Evolutionary conservation across 768 basidiomycete genomes (phyloP), one percentile per base, ranked within the genome.

Genomic region (Cystobasidium ongulense): DNA sequence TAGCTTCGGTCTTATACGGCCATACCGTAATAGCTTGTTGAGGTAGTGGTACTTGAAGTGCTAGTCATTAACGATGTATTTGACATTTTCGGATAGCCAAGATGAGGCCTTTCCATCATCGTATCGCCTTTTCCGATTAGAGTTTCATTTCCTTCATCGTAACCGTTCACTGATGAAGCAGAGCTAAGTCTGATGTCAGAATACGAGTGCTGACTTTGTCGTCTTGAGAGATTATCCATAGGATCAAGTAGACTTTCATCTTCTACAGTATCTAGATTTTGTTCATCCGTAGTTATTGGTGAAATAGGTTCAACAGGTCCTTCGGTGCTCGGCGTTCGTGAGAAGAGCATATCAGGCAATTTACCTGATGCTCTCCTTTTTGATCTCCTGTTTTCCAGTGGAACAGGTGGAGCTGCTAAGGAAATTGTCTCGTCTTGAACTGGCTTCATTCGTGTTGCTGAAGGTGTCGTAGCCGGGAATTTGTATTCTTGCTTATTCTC

Each of bases 281-380:
- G 23, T 59, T 59, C 29, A 5, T 15, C 17, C 18, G n/a, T 4
- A 21, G 15, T 50, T 5, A 35, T 29, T 15, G 57, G 57, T 2
- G 57, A 29, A 23, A 27, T 15, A 7, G 57, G 57, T 29, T 27
- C 25, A 15, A 27, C 13, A 5, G 57, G 57, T 2, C 21, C 57
- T 59, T 59, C 57, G 21, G 3, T 27, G 33, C 57, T 59, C 1
- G 57, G 5, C 33, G 25, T 27, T 29, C 57, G 11, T 35, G 57
- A 59, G 57, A 59, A 59, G 5, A 59, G 33, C 57, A 59, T 59
- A 59, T 59, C 57, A 29, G 57, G 57, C 29, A 59, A 59, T 59
- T 59, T 59, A 4, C 57, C 57, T 29, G 57, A 59, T 31, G 57
- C 57, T 59, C 57, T 11, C 13, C 57, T 5, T 15, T 59, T 59